Evolutionary conservation across 2,329 filamentous ascomycete species (phyloP).

Genomic region (Endoconidiophora polonica): DNA sequence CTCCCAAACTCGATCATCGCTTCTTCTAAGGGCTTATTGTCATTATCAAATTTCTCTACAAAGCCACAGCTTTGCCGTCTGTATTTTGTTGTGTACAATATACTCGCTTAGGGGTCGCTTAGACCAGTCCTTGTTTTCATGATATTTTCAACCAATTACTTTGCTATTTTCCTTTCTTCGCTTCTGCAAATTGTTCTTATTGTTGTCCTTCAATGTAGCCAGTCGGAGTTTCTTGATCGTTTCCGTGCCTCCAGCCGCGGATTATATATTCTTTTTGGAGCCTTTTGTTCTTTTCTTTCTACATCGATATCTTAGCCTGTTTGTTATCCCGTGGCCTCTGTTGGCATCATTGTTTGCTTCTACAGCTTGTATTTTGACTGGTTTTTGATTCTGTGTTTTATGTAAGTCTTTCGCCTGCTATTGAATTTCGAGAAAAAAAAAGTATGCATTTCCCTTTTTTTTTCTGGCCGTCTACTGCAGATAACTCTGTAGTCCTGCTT

Average conservation of each 20-base stretch:
- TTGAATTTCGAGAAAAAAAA: too few species aligned
- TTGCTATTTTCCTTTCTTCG: not conserved
- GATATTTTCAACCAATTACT: not conserved
- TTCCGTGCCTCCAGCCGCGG: too few species aligned
- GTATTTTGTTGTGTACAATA: too few species aligned
- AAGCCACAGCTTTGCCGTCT: not conserved
- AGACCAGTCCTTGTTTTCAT: not conserved
- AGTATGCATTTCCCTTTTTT: not conserved
- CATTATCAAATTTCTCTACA: not conserved
- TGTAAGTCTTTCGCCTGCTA: not conserved
- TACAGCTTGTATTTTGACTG: not conserved
- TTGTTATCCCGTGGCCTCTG: not conserved
- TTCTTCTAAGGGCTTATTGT: not conserved
- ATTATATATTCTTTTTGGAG: too few species aligned
- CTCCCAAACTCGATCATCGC: not conserved
- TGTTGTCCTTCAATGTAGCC: conserved; percentile 8
- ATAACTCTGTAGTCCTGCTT: not conserved
- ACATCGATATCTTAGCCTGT: too few species aligned
- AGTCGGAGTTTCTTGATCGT: not conserved
- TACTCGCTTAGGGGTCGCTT: not conserved
- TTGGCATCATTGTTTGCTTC: not conserved
- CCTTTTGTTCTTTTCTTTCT: too few species aligned
- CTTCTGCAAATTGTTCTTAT: not conserved
- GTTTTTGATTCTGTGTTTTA: not conserved
- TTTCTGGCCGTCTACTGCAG: not conserved